Evolutionary conservation across 805 yeast genomes (phyloP), one percentile per base, ranked within the genome.

Genomic region (Candida ficus): DNA sequence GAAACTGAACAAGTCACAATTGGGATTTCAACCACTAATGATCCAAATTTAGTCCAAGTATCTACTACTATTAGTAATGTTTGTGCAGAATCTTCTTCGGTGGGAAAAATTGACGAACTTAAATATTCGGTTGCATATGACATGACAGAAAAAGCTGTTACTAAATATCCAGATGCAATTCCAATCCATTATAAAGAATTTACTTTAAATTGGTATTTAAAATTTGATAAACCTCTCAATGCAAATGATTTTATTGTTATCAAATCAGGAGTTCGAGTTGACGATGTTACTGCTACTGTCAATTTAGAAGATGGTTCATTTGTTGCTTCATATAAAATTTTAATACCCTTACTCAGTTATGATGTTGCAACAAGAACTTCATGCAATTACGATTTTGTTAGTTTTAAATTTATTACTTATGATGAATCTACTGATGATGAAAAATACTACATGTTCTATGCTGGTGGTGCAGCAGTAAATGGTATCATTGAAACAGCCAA

Each of bases 221-320:
- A 39, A 23, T 49, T 49, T 34, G 28, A 31, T 8, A 42, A 44
- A 17, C 30, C 38, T 2, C 10, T 42, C 7, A 33, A 41, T 35
- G 52, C 48, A n/a, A 14, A 41, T 12, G 43, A 37, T 11, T 45
- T 49, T 26, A 27, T 25, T 5, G 41, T 33, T 12, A 21, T 26
- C 16, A 13, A 20, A 6, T 8, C 33, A 13, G 54, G 54, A n/a
- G 0, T 22, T 5, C 28, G 37, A 10, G 28, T 50, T 12, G 35
- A 11, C n/a, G 29, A 39, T 31, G 13, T 44, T 7, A 14, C 20
- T 6, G 54, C 48, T 33, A 32, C 9, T 6, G 50, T 43, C 14
- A 48, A 50, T 38, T 31, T 47, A 12, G 44, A 44, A 19, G 43
- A 50, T 11, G 52, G 52, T 37, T 18, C 48, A 3, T 42, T 46